These are phyloP conservation scores for Hypericum androsaemum DNA, from an alignment of 345 rosid genomes.

Conservation along the genomic window DNA sequence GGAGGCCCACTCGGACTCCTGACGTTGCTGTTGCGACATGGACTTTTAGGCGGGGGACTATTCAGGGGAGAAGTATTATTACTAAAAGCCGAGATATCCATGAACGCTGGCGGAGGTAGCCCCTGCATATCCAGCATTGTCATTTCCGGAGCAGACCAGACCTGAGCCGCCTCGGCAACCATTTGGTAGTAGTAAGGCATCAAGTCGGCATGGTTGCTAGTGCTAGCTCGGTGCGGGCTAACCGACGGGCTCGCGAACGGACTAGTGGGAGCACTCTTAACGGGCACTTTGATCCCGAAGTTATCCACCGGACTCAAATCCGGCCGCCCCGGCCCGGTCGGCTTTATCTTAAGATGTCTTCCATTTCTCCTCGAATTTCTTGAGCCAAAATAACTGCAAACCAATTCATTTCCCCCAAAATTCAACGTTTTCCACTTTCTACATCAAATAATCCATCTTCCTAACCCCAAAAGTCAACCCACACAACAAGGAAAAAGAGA, in stretches of 20 bases:
- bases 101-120: slow-evolving; percentile 48
- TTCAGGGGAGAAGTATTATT: slow-evolving; percentile 57
- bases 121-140: slow-evolving; percentile 36
- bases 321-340: slow-evolving; percentile 16
- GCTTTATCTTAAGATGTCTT: slow-evolving; percentile 27
- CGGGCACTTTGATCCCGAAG: slow-evolving; percentile 38
- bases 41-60: slow-evolving; percentile 58
- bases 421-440: too few relatives aligned
- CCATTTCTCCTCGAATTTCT: slow-evolving; percentile 25
- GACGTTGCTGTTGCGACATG: slow-evolving; percentile 23
- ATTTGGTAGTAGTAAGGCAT: slow-evolving; percentile 25
- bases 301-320: slow-evolving; percentile 21
- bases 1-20: slow-evolving; percentile 43
- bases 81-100: slow-evolving; percentile 38
- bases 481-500: too few relatives aligned
- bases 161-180: slow-evolving; percentile 42
- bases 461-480: too few relatives aligned
- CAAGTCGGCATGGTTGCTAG: slow-evolving; percentile 17
- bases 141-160: slow-evolving; percentile 88
- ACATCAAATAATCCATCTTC: too few relatives aligned
- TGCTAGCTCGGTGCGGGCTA: slow-evolving; percentile 43
- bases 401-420: too few relatives aligned
- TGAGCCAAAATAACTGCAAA: slow-evolving; percentile 26
- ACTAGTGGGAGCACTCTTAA: slow-evolving; percentile 60
- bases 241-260: slow-evolving; percentile 45